Evolutionary conservation across 352 stramenopile species (phyloP).

Genomic region (Phytophthora tentaculata): DNA sequence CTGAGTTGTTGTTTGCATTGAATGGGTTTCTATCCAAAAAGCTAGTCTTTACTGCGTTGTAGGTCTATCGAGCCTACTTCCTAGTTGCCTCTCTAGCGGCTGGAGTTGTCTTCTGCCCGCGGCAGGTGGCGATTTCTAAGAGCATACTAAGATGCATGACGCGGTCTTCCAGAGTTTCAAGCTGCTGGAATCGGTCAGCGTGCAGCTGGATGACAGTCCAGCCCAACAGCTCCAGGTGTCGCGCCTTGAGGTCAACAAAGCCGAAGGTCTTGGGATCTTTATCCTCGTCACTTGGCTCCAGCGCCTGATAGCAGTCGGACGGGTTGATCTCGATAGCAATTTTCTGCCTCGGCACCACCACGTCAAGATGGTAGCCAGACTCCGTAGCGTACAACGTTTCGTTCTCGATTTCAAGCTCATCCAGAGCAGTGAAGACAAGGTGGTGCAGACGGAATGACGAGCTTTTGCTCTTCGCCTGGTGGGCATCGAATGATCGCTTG

Average conservation of each 20-base stretch:
- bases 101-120: slow-evolving; percentile 14
- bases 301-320: slow-evolving; percentile 55
- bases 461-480: slow-evolving; percentile 60
- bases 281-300: slow-evolving; percentile 40
- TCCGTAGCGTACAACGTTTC: slow-evolving; percentile 36
- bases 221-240: slow-evolving; percentile 63
- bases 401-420: slow-evolving; percentile 58
- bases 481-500: slow-evolving; percentile 47
- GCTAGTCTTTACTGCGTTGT: not conserved
- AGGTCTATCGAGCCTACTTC: slow-evolving; percentile 13
- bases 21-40: slow-evolving; percentile 24
- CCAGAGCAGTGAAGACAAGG: slow-evolving; percentile 59
- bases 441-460: slow-evolving; percentile 66
- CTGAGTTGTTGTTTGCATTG: slow-evolving; percentile 13
- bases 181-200: slow-evolving; percentile 57
- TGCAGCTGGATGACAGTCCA: slow-evolving; percentile 78
- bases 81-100: slow-evolving; percentile 2
- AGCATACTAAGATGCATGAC: slow-evolving; percentile 69
- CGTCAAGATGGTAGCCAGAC: slow-evolving; percentile 61
- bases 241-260: slow-evolving; percentile 70
- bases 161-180: slow-evolving; percentile 54
- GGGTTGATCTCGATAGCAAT: slow-evolving; percentile 77
- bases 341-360: slow-evolving; percentile 54
- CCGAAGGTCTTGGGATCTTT: slow-evolving; percentile 52
- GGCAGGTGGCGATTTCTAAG: slow-evolving; percentile 68